Conservation (phyloP, 768 basidiomycete genomes). For the Terana coerulea region DNA sequence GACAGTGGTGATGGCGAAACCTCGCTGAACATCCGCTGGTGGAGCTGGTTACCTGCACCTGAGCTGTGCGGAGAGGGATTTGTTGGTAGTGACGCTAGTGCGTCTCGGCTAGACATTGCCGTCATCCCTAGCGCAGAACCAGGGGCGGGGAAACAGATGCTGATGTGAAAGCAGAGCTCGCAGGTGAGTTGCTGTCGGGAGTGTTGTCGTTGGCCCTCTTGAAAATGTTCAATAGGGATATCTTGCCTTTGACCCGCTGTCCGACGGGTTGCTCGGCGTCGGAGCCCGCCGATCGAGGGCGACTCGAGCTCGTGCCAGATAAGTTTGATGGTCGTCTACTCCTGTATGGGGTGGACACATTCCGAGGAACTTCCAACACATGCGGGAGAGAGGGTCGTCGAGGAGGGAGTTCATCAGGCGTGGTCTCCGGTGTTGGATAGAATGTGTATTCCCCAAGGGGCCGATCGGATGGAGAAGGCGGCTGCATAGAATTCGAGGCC, state of each 20-base stretch:
- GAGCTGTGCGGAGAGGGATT: background rate
- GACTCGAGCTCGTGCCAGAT: conserved; percentile 32
- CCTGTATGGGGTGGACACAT: conserved; percentile 15
- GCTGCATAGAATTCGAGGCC: conserved; percentile 15
- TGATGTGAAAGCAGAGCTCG: conserved; percentile 21
- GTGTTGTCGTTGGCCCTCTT: conserved; percentile 47
- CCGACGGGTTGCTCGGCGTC: conserved; percentile 45
- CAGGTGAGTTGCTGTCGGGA: conserved; percentile 19
- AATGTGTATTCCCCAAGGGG: conserved; percentile 47
- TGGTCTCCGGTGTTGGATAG: conserved; percentile 33
- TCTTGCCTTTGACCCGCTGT: conserved; percentile 59
- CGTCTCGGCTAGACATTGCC: conserved; percentile 12
- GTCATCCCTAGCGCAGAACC: conserved; percentile 13
- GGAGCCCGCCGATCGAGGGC: conserved; percentile 73
- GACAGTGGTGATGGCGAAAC: conserved; percentile 5
- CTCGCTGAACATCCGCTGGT: conserved; percentile 20
- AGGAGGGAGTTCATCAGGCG: conserved; percentile 19
- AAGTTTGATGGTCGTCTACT: conserved; percentile 13
- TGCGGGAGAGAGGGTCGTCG: conserved; percentile 73
- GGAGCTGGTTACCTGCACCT: conserved; percentile 8
- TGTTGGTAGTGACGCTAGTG: background rate
- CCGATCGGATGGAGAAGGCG: conserved; percentile 32
- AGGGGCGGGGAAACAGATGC: conserved; percentile 19
- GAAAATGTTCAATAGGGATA: conserved; percentile 72
- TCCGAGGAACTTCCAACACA: conserved; percentile 28